These are phyloP conservation scores for Metschnikowia kunwiensis DNA, from an alignment of 805 yeast genomes.

Conservation along the genomic window DNA sequence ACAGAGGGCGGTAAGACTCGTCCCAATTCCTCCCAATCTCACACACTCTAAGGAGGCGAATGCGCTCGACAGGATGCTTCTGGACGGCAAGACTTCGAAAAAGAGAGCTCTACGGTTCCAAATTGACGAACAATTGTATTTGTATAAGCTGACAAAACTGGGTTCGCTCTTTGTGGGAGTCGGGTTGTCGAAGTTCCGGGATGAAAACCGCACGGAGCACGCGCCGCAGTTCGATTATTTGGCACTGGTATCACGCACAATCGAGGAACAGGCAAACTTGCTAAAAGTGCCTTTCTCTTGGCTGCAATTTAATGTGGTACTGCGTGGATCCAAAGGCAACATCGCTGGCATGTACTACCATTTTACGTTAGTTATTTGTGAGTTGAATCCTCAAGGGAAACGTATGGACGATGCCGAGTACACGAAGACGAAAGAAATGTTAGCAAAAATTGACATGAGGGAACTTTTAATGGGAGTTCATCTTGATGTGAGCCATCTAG, in stretches of 20 bases:
- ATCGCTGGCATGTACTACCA: conserved; percentile 11
- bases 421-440: background rate
- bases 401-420: conserved; percentile 6
- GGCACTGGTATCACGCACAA: conserved; percentile 7
- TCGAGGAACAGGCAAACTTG: conserved; percentile 12
- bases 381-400: conserved; percentile 8
- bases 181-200: conserved; percentile 7
- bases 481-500: conserved; percentile 8
- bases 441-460: conserved; percentile 2
- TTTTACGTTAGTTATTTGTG: conserved; percentile 16
- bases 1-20: conserved; percentile 4
- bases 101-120: conserved; percentile 2
- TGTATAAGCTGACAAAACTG: conserved; percentile 7
- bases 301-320: conserved; percentile 9
- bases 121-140: conserved; percentile 2
- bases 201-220: background rate
- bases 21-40: conserved; percentile 5
- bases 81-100: background rate
- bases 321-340: background rate
- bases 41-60: background rate
- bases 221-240: conserved; percentile 12
- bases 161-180: conserved; percentile 17
- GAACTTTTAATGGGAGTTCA: background rate
- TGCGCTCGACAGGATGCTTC: conserved; percentile 9
- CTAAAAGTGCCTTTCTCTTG: conserved; percentile 8